These are phyloP conservation scores for Pythium chondricola DNA, from an alignment of 352 stramenopile genomes.

Conservation along the genomic window DNA sequence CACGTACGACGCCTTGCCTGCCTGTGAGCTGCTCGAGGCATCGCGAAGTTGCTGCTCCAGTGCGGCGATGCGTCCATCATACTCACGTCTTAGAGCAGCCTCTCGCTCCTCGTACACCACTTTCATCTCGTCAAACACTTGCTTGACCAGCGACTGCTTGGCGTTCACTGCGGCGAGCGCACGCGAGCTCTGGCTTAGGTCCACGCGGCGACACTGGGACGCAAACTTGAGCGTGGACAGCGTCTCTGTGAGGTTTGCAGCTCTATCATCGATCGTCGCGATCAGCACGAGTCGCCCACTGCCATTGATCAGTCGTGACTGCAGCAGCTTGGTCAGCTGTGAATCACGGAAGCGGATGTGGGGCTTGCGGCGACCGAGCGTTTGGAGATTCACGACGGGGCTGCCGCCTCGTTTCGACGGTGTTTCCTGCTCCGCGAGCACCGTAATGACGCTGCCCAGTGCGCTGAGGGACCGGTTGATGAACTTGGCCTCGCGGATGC, in stretches of 20 bases:
- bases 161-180: constrained; percentile 3
- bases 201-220: constrained; percentile 52
- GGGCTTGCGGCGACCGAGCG: background rate
- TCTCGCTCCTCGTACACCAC: constrained; percentile 47
- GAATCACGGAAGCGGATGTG: constrained; percentile 70
- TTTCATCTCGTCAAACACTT: constrained; percentile 45
- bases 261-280: constrained; percentile 52
- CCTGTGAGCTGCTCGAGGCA: background rate
- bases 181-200: constrained; percentile 22
- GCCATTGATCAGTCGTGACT: constrained; percentile 39
- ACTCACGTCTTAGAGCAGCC: constrained; percentile 30
- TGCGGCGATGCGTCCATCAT: constrained; percentile 29
- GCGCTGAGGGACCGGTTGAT: constrained; percentile 71
- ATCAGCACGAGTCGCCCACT: constrained; percentile 48
- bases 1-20: constrained; percentile 24
- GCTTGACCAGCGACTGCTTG: constrained; percentile 27
- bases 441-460: constrained; percentile 57
- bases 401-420: background rate
- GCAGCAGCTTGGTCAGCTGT: constrained; percentile 64
- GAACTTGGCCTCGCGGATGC: constrained; percentile 72
- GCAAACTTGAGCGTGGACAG: constrained; percentile 75
- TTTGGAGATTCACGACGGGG: background rate
- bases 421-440: constrained; percentile 27
- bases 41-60: constrained; percentile 27
- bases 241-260: constrained; percentile 51